Evolutionary conservation across 352 stramenopile species (phyloP), one percentile per base, ranked within the genome.

Genomic region (Phytophthora uliginosa): DNA sequence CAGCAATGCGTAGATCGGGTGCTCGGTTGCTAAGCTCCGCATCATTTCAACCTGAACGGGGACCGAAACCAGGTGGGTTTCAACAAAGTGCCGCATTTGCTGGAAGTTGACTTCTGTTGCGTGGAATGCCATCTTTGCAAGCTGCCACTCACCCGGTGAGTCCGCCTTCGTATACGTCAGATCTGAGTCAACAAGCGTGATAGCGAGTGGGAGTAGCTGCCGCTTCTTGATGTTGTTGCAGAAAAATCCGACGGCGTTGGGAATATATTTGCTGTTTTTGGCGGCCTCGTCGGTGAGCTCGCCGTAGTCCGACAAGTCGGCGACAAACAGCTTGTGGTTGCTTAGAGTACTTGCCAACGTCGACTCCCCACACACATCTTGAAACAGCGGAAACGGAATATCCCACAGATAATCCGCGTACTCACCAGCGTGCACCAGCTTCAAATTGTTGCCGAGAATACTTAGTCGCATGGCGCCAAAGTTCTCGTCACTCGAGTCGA

Each of bases 21-120:
- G 78, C 0, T 77, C 51, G 0, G 20, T 53, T 1, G 71, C 61
- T 51, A 86, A 54, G 52, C 59, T 76, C 7, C 81, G 76, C 42
- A 84, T 73, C 55, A 82, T 66, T 58, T 86, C 81, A 7, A 85
- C 76, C 17, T 81, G 78, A 15, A 86, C 73, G 5, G 78, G 78
- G 12, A 82, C 69, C 0, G 65, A 77, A 17, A 86, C 26, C 17
- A 74, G 63, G 33, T 79, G 75, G 0, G 70, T 80, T 38, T 79
- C 63, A 3, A 73, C 70, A 2, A 76, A 69, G 22, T 81, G 73
- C 48, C 62, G 59, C 62, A 79, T 77, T 45, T 79, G 63, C 61
- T 78, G 74, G 67, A 78, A 74, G 34, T 78, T 80, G 28, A 76
- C 45, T 57, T 82, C 74, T 3, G 71, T 74, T 0, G 74, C 74